Percentiles rank a stretch among this genome's conserved stretches.
phyloP scores from a whole-genome alignment of 768 basidiomycete species.

The Pleurotus djamor region DNA sequence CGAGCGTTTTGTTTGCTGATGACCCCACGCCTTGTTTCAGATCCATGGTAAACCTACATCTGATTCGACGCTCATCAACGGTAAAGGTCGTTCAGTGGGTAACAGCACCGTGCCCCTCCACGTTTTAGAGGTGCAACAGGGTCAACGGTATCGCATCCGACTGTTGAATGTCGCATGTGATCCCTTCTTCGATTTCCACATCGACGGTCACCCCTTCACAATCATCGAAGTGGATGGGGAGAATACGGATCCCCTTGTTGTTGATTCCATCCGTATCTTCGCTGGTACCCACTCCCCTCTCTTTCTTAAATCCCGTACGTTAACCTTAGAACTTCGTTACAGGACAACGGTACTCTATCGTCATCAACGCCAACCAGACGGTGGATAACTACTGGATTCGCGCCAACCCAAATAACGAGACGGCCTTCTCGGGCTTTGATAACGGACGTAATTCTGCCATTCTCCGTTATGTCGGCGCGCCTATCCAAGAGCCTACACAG shows the following conservation, averaged over 20 bases:
- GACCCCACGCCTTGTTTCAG: neutral
- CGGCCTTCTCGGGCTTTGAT: constrained; percentile 15
- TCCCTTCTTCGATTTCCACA: constrained; percentile 20
- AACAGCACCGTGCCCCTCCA: constrained; percentile 30
- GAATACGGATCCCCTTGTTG: constrained; percentile 22
- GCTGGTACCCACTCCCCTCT: neutral
- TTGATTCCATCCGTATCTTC: constrained; percentile 2
- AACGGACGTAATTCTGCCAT: constrained; percentile 41
- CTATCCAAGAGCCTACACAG: constrained; percentile 30
- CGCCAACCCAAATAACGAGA: constrained; percentile 26
- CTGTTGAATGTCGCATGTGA: constrained; percentile 36
- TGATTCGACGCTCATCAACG: constrained; percentile 42
- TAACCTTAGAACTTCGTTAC: constrained; percentile 14
- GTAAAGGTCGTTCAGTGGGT: constrained; percentile 34
- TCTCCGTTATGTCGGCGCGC: constrained; percentile 32
- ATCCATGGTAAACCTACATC: neutral
- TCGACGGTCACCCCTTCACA: constrained; percentile 23
- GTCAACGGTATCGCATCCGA: constrained; percentile 50
- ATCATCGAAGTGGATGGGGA: constrained; percentile 34
- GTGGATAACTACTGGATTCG: constrained; percentile 48
- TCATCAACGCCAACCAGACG: constrained; percentile 33
- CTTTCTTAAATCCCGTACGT: constrained; percentile 10
- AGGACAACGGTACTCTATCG: constrained; percentile 44
- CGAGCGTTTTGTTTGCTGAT: neutral
- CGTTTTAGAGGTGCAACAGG: constrained; percentile 33